These are phyloP conservation scores for Globisporangium perplexum DNA, from an alignment of 352 stramenopile genomes.

Conservation along the genomic window DNA sequence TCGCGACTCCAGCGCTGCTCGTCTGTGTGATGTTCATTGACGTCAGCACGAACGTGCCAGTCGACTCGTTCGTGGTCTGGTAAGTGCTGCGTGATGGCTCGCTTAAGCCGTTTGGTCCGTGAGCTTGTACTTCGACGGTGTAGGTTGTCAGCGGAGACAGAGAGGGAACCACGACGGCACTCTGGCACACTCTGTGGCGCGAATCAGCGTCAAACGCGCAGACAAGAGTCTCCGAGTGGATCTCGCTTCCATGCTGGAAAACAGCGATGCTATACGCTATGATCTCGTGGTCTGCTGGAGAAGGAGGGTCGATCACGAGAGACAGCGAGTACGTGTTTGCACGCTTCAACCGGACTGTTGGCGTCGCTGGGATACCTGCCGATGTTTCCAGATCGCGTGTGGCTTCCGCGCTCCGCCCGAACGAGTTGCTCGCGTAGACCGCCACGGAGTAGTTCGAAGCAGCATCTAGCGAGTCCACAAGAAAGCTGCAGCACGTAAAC, in stretches of 20 bases:
- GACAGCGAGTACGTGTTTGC: conserved; percentile 39
- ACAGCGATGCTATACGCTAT: conserved; percentile 22
- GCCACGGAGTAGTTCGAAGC: conserved; percentile 24
- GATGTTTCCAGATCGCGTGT: conserved; percentile 23
- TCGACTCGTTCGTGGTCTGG: conserved; percentile 2
- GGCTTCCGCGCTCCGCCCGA: conserved; percentile 9
- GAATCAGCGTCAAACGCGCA: not conserved
- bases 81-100: not conserved
- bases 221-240: conserved; percentile 5
- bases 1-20: conserved; percentile 14
- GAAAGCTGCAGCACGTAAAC: conserved; percentile 42
- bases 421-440: conserved; percentile 26
- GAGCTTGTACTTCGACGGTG: conserved; percentile 5
- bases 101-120: conserved; percentile 2
- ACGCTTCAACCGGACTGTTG: conserved; percentile 15
- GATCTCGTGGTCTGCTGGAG: conserved; percentile 30
- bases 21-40: conserved; percentile 12
- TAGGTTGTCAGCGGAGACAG: conserved; percentile 3
- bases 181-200: conserved; percentile 2
- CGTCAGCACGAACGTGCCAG: conserved; percentile 17
- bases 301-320: conserved; percentile 11
- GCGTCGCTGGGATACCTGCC: conserved; percentile 21
- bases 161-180: not conserved
- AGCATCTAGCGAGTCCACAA: conserved; percentile 19
- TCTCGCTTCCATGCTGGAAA: not conserved